Evolutionary conservation across 192 early-diverging fungal genomes (phyloP).

Genomic region (Coemansia sp.): DNA sequence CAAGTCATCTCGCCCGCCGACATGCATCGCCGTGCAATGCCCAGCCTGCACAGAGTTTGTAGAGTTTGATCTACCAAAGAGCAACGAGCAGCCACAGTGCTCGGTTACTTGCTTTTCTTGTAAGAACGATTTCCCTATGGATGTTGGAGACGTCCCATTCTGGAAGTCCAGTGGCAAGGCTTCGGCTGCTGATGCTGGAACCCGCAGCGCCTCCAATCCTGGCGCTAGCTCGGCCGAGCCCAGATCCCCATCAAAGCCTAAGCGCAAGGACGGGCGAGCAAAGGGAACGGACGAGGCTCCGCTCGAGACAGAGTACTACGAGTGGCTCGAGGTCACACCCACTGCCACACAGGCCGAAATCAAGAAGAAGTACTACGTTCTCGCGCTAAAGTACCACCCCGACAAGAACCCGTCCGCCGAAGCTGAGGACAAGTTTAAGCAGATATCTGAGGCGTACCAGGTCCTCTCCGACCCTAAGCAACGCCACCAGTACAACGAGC

Average conservation of each 20-base stretch:
- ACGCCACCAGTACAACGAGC: slow-evolving; percentile 87
- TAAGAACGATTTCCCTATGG: slow-evolving; percentile 54
- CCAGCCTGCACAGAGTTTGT: slow-evolving; percentile 51
- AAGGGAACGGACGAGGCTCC: slow-evolving; percentile 74
- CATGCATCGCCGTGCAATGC: slow-evolving; percentile 57
- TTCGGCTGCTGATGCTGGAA: slow-evolving; percentile 9
- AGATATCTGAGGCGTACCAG: slow-evolving; percentile 97
- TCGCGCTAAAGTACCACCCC: slow-evolving; percentile 64
- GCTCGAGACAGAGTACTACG: slow-evolving; percentile 88
- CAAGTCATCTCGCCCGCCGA: slow-evolving; percentile 52
- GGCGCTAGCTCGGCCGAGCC: background rate
- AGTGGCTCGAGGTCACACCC: slow-evolving; percentile 75
- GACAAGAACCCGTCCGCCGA: slow-evolving; percentile 62
- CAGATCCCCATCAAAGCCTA: slow-evolving; percentile 22
- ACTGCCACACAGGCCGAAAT: slow-evolving; percentile 82
- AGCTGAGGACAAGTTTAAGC: slow-evolving; percentile 80
- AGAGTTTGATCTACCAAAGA: slow-evolving; percentile 56
- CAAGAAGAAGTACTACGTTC: slow-evolving; percentile 86
- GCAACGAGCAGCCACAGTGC: slow-evolving; percentile 35
- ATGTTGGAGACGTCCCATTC: slow-evolving; percentile 57
- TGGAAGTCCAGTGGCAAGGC: slow-evolving; percentile 34
- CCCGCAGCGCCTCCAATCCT: slow-evolving; percentile 9
- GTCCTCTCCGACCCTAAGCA: slow-evolving; percentile 90
- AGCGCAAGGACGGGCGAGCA: slow-evolving; percentile 42
- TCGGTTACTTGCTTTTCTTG: slow-evolving; percentile 49